These are phyloP conservation scores for Podaxis sp. DNA, from an alignment of 768 basidiomycete genomes.

Conservation along the genomic window DNA sequence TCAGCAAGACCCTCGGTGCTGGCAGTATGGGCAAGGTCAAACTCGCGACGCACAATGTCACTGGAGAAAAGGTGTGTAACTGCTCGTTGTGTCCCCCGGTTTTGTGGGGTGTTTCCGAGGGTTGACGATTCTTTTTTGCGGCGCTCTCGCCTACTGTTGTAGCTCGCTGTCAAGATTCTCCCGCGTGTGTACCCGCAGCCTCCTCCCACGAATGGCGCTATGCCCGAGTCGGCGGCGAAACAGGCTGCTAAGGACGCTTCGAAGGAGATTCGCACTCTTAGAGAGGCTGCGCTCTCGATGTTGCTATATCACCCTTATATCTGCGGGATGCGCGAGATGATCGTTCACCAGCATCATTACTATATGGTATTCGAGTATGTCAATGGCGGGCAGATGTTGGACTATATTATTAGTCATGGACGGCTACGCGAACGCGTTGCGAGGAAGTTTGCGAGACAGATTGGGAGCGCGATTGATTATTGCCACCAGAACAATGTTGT, in stretches of 20 bases:
- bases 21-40: conserved; percentile 99
- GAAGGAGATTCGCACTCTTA: conserved; percentile 93
- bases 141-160: conserved; percentile 7
- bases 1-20: conserved; percentile 95
- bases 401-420: conserved; percentile 99
- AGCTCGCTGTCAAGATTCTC: conserved; percentile 99
- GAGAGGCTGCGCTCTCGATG: conserved; percentile 93
- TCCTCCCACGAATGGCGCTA: conserved; percentile 39
- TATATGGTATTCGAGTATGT: conserved; percentile 99
- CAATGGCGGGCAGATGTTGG: conserved; percentile 98
- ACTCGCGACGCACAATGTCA: conserved; percentile 82
- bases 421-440: conserved; percentile 92
- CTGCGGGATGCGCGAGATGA: conserved; percentile 99
- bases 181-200: conserved; percentile 74
- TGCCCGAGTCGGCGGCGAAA: conserved; percentile 54
- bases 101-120: no score
- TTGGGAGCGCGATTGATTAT: conserved; percentile 93
- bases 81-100: not conserved
- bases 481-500: conserved; percentile 98
- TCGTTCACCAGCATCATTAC: conserved; percentile 95
- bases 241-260: conserved; percentile 86
- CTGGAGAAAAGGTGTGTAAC: conserved; percentile 83
- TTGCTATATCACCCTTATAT: conserved; percentile 98
- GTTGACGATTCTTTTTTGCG: conserved; percentile 6
- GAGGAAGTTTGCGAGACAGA: conserved; percentile 96